These are phyloP conservation scores for Kodamaea alishanica DNA, from an alignment of 1,139 yeast species.

Conservation along the genomic window DNA sequence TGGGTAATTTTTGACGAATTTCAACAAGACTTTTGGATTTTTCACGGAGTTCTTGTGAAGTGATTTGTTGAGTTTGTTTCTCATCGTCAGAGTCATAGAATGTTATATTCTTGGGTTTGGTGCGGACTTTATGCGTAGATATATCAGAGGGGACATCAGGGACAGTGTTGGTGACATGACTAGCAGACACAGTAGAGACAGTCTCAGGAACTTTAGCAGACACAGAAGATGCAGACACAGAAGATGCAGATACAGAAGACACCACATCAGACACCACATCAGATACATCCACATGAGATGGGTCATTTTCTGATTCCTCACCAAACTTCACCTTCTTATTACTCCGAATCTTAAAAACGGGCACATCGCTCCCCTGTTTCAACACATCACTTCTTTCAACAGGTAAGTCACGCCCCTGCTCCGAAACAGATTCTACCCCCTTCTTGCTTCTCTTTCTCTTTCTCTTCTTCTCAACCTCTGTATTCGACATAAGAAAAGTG, in stretches of 20 bases:
- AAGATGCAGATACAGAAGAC: too few relatives aligned
- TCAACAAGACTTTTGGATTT: slow-evolving; percentile 47
- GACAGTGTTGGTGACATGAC: too few relatives aligned
- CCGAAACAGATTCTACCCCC: too few relatives aligned
- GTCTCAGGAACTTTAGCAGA: too few relatives aligned
- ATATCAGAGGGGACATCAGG: too few relatives aligned
- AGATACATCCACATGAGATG: too few relatives aligned
- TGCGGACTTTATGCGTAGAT: too few relatives aligned
- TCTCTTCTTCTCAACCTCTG: slow-evolving; percentile 14
- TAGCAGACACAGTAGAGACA: too few relatives aligned
- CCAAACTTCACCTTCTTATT: slow-evolving; percentile 33
- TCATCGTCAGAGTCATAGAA: slow-evolving; percentile 23
- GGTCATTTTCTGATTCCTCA: slow-evolving; percentile 10
- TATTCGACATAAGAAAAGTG: slow-evolving; percentile 1
- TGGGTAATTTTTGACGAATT: slow-evolving; percentile 63
- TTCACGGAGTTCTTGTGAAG: slow-evolving; percentile 25
- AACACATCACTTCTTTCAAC: too few relatives aligned
- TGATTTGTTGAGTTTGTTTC: slow-evolving; percentile 15
- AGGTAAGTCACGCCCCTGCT: neutral
- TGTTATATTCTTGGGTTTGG: slow-evolving; percentile 3
- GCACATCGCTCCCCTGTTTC: too few relatives aligned
- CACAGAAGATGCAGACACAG: too few relatives aligned
- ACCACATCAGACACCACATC: too few relatives aligned
- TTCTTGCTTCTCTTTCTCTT: slow-evolving; percentile 19
- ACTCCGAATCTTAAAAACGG: slow-evolving; percentile 9